phyloP scores from a whole-genome alignment of 2,329 filamentous ascomycete genomes.

The Penicillium sp. region DNA sequence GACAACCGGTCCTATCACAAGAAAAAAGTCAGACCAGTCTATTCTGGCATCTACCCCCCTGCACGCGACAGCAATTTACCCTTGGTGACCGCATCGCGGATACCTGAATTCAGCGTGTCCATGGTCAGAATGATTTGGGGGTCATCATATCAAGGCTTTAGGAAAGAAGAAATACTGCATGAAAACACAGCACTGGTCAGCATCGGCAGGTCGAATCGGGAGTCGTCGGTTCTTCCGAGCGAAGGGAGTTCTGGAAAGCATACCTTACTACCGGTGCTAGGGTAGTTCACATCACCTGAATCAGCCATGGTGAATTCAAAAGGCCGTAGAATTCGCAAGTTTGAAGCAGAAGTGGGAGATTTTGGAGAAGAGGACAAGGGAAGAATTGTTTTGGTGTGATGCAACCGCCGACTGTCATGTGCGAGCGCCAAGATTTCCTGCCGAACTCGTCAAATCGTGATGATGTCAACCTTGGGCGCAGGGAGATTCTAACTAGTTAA shows the following conservation, averaged over 20 bases:
- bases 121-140: constrained; percentile 16
- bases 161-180: constrained; percentile 12
- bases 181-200: constrained; percentile 9
- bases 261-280: constrained; percentile 40
- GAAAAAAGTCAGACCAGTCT: constrained; percentile 15
- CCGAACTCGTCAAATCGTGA: constrained; percentile 6
- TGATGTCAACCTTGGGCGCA: constrained; percentile 15
- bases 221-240: neutral
- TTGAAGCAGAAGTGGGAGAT: constrained; percentile 6
- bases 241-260: constrained; percentile 4
- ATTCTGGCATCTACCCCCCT: constrained; percentile 1
- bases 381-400: constrained; percentile 23
- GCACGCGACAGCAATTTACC: constrained; percentile 13
- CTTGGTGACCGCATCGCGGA: constrained; percentile 25
- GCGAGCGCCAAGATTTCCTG: constrained; percentile 18
- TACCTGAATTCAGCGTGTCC: constrained; percentile 12
- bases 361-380: constrained; percentile 12
- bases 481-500: too few species aligned
- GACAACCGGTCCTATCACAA: constrained; percentile 47
- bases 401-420: constrained; percentile 23
- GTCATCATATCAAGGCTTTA: constrained; percentile 4
- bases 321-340: constrained; percentile 6
- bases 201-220: neutral
- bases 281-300: constrained; percentile 36
- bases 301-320: constrained; percentile 29